Conservation (phyloP, 768 basidiomycete species). For the Trametes gibbosa region DNA sequence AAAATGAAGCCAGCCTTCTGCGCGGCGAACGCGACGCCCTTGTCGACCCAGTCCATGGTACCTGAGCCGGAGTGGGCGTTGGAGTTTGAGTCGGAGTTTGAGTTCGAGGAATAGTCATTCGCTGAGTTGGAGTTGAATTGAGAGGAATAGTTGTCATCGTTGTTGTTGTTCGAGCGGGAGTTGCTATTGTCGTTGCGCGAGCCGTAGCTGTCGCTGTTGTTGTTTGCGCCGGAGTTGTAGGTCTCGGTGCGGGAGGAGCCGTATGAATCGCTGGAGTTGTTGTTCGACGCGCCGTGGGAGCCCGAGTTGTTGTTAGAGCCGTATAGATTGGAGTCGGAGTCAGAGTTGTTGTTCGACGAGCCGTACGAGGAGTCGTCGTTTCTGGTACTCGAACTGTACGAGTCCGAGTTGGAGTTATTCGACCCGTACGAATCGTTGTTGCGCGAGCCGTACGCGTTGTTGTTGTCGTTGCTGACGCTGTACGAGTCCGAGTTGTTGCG, state of each 20-base stretch:
- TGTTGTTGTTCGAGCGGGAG: slow-evolving; percentile 20
- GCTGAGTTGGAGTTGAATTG: slow-evolving; percentile 11
- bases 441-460: slow-evolving; percentile 10
- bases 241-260: background rate
- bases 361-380: slow-evolving; percentile 8
- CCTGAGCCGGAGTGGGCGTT: slow-evolving; percentile 23
- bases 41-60: slow-evolving; percentile 34
- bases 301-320: slow-evolving; percentile 11
- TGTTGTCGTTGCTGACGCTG: slow-evolving; percentile 4
- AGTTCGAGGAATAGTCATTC: slow-evolving; percentile 17
- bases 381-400: slow-evolving; percentile 8
- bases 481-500: background rate
- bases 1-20: slow-evolving; percentile 43
- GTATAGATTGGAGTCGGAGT: slow-evolving; percentile 8
- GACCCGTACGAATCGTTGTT: slow-evolving; percentile 11
- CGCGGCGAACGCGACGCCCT: slow-evolving; percentile 37
- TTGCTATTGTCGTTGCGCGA: slow-evolving; percentile 17
- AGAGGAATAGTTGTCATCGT: slow-evolving; percentile 19
- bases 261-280: slow-evolving; percentile 23
- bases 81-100: slow-evolving; percentile 22
- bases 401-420: slow-evolving; percentile 20
- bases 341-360: slow-evolving; percentile 1
- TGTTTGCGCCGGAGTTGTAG: slow-evolving; percentile 20
- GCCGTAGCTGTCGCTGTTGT: slow-evolving; percentile 17
- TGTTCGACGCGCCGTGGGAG: slow-evolving; percentile 16